These are phyloP conservation scores for Pseudogymnoascus destructans DNA, from an alignment of 2,329 filamentous ascomycete species.

Conservation along the genomic window DNA sequence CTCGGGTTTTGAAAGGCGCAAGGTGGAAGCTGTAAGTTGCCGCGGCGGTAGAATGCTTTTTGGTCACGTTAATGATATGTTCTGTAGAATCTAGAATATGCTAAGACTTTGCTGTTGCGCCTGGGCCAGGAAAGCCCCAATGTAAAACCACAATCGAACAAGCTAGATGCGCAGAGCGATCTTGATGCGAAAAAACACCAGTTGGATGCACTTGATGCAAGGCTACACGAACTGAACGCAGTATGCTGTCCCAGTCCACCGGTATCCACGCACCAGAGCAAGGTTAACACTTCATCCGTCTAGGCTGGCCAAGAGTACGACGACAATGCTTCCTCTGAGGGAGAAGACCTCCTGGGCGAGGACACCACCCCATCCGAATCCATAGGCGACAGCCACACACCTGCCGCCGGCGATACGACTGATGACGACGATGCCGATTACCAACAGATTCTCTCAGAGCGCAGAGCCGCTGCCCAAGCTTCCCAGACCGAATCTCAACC, in stretches of 20 bases:
- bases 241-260: conserved; percentile 27
- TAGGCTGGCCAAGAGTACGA: conserved; percentile 13
- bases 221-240: conserved; percentile 55
- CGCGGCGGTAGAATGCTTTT: not conserved
- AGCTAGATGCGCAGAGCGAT: conserved; percentile 48
- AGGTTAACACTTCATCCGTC: conserved; percentile 11
- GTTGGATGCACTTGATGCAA: conserved; percentile 51
- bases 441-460: conserved; percentile 10
- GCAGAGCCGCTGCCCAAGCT: not conserved
- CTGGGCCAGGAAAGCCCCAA: conserved; percentile 55
- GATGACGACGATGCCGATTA: conserved; percentile 7
- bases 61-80: not conserved
- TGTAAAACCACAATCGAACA: conserved; percentile 44
- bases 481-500: not conserved
- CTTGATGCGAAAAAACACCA: conserved; percentile 51
- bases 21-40: conserved; percentile 38
- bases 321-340: conserved; percentile 31
- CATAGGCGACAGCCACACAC: conserved; percentile 38
- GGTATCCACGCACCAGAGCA: too few relatives aligned
- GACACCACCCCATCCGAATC: conserved; percentile 40
- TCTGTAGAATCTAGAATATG: conserved; percentile 57
- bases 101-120: conserved; percentile 52
- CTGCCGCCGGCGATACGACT: conserved; percentile 15
- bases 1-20: conserved; percentile 54
- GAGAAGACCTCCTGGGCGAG: conserved; percentile 43